A percentile compares a stretch with the other conserved stretches of the same genome.
Conservation (phyloP, 176 grass and related monocot species). For the Melocanna baccifera region DNA sequence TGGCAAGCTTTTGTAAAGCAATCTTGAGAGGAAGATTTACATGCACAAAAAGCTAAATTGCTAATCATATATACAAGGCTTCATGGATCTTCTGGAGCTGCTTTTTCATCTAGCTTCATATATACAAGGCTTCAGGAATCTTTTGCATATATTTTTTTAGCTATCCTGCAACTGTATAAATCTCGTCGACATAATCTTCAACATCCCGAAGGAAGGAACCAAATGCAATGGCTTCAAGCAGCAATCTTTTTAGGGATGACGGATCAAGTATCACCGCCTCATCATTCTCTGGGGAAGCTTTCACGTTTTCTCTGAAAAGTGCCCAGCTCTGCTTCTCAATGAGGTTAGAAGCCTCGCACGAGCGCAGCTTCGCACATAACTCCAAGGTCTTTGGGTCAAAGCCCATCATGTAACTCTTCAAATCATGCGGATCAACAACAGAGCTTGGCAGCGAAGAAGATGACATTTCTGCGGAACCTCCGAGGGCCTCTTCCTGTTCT, state of each 20-base stretch:
- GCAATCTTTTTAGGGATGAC: slow-evolving; percentile 41
- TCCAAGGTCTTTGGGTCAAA: slow-evolving; percentile 59
- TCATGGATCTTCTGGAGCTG: neutral
- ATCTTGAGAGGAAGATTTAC: neutral
- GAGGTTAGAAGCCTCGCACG: slow-evolving; percentile 44
- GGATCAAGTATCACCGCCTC: slow-evolving; percentile 41
- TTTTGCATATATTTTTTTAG: slow-evolving; percentile 23
- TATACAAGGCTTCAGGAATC: slow-evolving; percentile 24
- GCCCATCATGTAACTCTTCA: slow-evolving; percentile 60
- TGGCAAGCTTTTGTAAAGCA: neutral
- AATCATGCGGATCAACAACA: slow-evolving; percentile 23
- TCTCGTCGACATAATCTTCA: slow-evolving; percentile 47
- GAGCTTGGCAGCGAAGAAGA: slow-evolving; percentile 40
- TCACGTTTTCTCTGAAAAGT: slow-evolving; percentile 31
- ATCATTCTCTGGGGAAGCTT: slow-evolving; percentile 24
- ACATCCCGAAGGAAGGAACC: slow-evolving; percentile 71
- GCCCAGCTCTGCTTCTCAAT: slow-evolving; percentile 64
- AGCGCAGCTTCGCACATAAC: slow-evolving; percentile 55
- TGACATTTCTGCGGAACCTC: slow-evolving; percentile 17
- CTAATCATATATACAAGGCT: slow-evolving; percentile 20
- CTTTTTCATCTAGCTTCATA: slow-evolving; percentile 31
- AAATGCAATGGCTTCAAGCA: slow-evolving; percentile 73
- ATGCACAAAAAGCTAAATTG: neutral
- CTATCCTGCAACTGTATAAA: slow-evolving; percentile 45
- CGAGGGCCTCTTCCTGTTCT: slow-evolving; percentile 40